Evolutionary conservation across 2,329 filamentous ascomycete genomes (phyloP), one percentile per base, ranked within the genome.

Genomic region (Alternaria arborescens): DNA sequence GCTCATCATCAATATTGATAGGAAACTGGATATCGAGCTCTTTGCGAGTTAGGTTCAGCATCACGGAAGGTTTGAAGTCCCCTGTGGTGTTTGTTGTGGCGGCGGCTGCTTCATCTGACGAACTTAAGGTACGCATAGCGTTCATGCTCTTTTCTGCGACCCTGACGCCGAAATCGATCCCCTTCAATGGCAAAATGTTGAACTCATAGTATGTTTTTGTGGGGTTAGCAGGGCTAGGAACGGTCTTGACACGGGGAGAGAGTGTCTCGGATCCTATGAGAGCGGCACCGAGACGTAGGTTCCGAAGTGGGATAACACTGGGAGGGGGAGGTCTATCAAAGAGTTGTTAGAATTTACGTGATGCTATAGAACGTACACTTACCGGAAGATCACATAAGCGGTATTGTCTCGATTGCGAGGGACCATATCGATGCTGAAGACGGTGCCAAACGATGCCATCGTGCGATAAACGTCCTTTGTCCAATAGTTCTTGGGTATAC

Each of bases 111-210:
- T 65, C 47, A 4, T 68, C 66, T 5, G 61, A 41, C 4, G 74
- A 55, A 14, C 67, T 62, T 7, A 82, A 69, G 1, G 81, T 83
- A 53, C 84, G 84, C 83, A 91, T 86, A 8, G 82, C 76, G 72
- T 89, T 85, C 83, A 93, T 87, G 0, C 81, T 80, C 3, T 78
- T 79, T 5, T 85, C 82, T 1, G 82, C 77, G 1, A 84, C 68
- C 78, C 88, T 82, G 41, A 87, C 80, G 0, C 91, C 91, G 66
- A 93, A 90, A 18, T 87, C 83, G 2, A 93, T 70, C 0, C 78
- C 79, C 1, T 73, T 68, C 3, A 85, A 80, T 8, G 40, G 66
- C 8, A 77, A 42, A 24, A 69, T 67, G 47, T 68, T 76, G 34
- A 58, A 32, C 40, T 77, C 73, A 18, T 62, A 67, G 48, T 77